A percentile compares a stretch with the other conserved stretches of the same genome.
phyloP scores from a whole-genome alignment of 2,329 filamentous ascomycete genomes.

The Aspergillus costaricaensis region DNA sequence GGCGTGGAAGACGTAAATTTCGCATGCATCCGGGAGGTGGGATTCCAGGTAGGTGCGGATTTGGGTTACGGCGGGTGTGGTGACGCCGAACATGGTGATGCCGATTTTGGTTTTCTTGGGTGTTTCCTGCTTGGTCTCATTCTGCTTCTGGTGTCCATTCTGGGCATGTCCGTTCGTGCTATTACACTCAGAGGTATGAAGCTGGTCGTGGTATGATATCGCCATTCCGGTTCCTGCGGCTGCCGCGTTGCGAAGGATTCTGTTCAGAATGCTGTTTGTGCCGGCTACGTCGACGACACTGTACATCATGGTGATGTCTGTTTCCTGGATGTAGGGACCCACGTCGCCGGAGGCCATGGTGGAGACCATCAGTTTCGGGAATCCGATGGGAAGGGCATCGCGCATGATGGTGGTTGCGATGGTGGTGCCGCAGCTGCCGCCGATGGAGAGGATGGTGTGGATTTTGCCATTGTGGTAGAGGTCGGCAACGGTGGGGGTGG shows the following conservation, averaged over 20 bases:
- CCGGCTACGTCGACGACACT: conserved; percentile 72
- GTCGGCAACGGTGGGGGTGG: conserved; percentile 45
- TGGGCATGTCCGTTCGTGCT: no score
- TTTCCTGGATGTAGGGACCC: conserved; percentile 65
- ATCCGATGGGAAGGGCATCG: conserved; percentile 61
- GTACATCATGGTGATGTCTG: conserved; percentile 70
- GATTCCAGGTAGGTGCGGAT: conserved; percentile 55
- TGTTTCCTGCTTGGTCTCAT: no score
- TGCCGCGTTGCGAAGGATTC: conserved; percentile 64
- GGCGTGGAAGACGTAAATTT: conserved; percentile 69
- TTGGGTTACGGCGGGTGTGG: conserved; percentile 63
- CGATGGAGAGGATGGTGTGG: conserved; percentile 61
- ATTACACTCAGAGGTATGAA: no score
- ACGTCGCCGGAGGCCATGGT: conserved; percentile 70
- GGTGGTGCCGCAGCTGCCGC: conserved; percentile 65
- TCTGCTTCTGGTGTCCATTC: no score
- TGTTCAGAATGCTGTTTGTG: conserved; percentile 59
- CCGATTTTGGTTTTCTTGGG: conserved; percentile 47
- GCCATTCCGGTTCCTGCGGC: conserved; percentile 64
- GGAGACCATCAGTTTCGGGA: conserved; percentile 70
- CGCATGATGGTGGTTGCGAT: conserved; percentile 64
- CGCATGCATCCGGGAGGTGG: conserved; percentile 44
- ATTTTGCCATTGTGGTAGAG: conserved; percentile 46
- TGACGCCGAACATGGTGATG: conserved; percentile 75
- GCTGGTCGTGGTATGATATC: conserved; percentile 38